Evolutionary conservation across 345 rosid genomes (phyloP).

Genomic region (Eucalyptus sp.): DNA sequence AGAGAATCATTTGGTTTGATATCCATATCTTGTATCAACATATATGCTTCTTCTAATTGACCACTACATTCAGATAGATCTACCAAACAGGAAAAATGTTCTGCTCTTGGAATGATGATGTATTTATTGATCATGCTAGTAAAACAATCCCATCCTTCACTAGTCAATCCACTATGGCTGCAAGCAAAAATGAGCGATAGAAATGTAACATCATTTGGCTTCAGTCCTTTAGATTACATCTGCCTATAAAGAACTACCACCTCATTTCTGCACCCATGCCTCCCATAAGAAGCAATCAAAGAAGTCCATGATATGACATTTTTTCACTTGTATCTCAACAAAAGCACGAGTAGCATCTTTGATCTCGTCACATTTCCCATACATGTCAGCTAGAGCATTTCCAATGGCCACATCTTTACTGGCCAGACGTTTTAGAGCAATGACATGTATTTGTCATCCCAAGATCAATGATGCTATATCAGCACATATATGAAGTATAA

Average conservation of each 20-base stretch:
- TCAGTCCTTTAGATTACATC: constrained; percentile 43
- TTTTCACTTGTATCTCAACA: constrained; percentile 35
- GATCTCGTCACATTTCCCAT: constrained; percentile 61
- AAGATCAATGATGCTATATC: constrained; percentile 20
- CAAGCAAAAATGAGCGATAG: constrained; percentile 59
- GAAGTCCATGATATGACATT: constrained; percentile 65
- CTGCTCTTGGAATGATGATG: too few species aligned
- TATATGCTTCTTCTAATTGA: too few species aligned
- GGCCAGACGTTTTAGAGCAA: constrained; percentile 31
- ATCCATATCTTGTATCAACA: too few species aligned
- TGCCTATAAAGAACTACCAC: constrained; percentile 37
- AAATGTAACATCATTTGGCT: constrained; percentile 64
- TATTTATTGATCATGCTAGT: too few species aligned
- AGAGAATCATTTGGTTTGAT: too few species aligned
- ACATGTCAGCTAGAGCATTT: constrained; percentile 68
- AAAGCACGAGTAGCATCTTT: constrained; percentile 41
- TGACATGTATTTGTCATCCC: constrained; percentile 64
- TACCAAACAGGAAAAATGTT: too few species aligned
- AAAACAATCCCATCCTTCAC: too few species aligned
- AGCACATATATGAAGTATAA: constrained; percentile 55
- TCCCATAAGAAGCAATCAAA: constrained; percentile 56
- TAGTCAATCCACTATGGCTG: constrained; percentile 45
- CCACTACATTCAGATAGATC: too few species aligned
- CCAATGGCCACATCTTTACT: constrained; percentile 32
- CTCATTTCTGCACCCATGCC: constrained; percentile 42